Evolutionary conservation across 140 eudicot species (phyloP).

Genomic region (Ambrosia hybrid): DNA sequence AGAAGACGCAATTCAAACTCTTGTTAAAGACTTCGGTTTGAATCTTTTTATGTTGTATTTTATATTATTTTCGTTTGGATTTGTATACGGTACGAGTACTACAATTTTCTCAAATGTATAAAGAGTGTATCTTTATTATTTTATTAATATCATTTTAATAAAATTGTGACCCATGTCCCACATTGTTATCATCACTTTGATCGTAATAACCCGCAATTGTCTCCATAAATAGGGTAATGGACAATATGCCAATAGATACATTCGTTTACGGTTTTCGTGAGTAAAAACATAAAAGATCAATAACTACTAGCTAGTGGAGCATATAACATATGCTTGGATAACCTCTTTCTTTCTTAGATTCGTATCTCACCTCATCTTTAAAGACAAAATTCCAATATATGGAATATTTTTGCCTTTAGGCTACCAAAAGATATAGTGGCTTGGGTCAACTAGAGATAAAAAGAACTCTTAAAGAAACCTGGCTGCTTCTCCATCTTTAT

Average conservation of each 20-base stretch:
- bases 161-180: neutral
- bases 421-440: constrained; percentile 34
- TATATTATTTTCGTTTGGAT: too few relatives aligned
- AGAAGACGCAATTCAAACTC: too few relatives aligned
- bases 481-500: neutral
- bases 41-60: too few relatives aligned
- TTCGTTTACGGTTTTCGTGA: constrained; percentile 11
- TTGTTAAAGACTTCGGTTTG: too few relatives aligned
- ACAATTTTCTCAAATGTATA: too few relatives aligned
- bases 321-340: constrained; percentile 28
- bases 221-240: neutral
- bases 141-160: too few relatives aligned
- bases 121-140: too few relatives aligned
- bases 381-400: constrained; percentile 22
- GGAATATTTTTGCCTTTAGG: constrained; percentile 33
- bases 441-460: constrained; percentile 35
- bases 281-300: neutral
- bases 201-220: neutral
- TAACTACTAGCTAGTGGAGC: constrained; percentile 34
- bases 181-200: constrained; percentile 9
- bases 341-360: constrained; percentile 26
- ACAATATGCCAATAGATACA: neutral
- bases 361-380: constrained; percentile 31
- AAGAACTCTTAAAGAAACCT: constrained; percentile 11
- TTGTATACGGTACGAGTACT: too few relatives aligned